A percentile compares a stretch with the other conserved stretches of the same genome.
These are phyloP conservation scores for Salicornia ramosissima DNA, from an alignment of 148 eudicot genomes.

Conservation along the genomic window DNA sequence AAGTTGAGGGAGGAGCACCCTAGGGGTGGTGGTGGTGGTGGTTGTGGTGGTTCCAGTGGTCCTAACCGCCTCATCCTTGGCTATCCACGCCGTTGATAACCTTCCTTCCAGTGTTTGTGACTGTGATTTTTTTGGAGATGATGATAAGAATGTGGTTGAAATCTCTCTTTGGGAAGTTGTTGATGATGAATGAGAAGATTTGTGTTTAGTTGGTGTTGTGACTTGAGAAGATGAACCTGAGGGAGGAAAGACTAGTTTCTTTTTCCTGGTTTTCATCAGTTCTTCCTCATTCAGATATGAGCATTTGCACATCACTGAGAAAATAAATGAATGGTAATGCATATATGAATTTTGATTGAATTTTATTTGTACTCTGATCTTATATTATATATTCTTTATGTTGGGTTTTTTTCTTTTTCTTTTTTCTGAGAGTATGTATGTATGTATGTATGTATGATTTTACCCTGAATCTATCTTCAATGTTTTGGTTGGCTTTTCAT, in stretches of 20 bases:
- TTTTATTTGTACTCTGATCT: too few species aligned
- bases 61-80: constrained; percentile 24
- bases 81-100: constrained; percentile 16
- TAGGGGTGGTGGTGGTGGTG: too few species aligned
- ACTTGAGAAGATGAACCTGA: constrained; percentile 24
- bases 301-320: constrained; percentile 49
- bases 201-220: constrained; percentile 10
- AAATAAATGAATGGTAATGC: constrained; percentile 45
- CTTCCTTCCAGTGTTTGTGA: constrained; percentile 22
- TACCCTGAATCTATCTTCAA: constrained; percentile 18
- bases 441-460: not conserved
- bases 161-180: constrained; percentile 18
- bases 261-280: constrained; percentile 21
- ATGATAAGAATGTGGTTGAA: constrained; percentile 18
- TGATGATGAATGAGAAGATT: constrained; percentile 27
- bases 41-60: constrained; percentile 7
- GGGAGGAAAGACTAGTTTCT: constrained; percentile 14
- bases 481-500: constrained; percentile 3
- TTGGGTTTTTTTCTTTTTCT: not conserved
- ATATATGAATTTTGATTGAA: too few species aligned
- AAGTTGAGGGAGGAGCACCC: constrained; percentile 28
- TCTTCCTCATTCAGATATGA: constrained; percentile 33
- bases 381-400: not conserved
- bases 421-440: too few species aligned
- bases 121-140: constrained; percentile 4